phyloP scores from a whole-genome alignment of 2,329 filamentous ascomycete genomes.

The Fusarium sterilihyphosum region DNA sequence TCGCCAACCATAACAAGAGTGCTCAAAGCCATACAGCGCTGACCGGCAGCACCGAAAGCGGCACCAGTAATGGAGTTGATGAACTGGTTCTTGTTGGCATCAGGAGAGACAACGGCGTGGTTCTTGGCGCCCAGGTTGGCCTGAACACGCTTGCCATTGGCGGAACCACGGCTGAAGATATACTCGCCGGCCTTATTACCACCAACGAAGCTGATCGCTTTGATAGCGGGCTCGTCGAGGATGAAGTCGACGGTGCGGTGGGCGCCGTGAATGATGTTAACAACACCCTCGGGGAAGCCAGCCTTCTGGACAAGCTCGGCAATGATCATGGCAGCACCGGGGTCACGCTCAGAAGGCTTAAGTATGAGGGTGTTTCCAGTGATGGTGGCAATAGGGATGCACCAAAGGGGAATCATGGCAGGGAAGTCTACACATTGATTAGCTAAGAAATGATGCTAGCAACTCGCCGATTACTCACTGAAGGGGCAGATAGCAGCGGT shows the following conservation, averaged over 20 bases:
- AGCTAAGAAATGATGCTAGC: not conserved
- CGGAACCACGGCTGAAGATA: slow-evolving; percentile 81
- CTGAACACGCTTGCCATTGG: slow-evolving; percentile 88
- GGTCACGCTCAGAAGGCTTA: slow-evolving; percentile 88
- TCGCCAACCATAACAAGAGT: slow-evolving; percentile 86
- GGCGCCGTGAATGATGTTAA: slow-evolving; percentile 85
- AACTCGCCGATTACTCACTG: slow-evolving; percentile 63
- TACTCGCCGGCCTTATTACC: slow-evolving; percentile 91
- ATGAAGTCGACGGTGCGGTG: slow-evolving; percentile 87
- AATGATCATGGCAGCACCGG: slow-evolving; percentile 85
- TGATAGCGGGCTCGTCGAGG: slow-evolving; percentile 84
- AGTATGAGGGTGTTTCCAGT: slow-evolving; percentile 86
- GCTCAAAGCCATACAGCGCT: slow-evolving; percentile 87
- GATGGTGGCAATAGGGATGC: slow-evolving; percentile 83
- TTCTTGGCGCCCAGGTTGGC: slow-evolving; percentile 91
- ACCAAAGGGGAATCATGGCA: slow-evolving; percentile 94
- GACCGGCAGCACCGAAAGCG: slow-evolving; percentile 85
- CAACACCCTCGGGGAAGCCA: slow-evolving; percentile 82
- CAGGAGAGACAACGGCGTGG: slow-evolving; percentile 83
- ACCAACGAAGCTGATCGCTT: slow-evolving; percentile 87
- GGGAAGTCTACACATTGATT: slow-evolving; percentile 75
- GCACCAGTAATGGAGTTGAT: slow-evolving; percentile 85
- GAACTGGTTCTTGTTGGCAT: slow-evolving; percentile 91
- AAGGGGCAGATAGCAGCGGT: slow-evolving; percentile 88
- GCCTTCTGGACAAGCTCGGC: slow-evolving; percentile 83